Evolutionary conservation across 352 stramenopile species (phyloP).

Genomic region (Blastocystis sp.): DNA sequence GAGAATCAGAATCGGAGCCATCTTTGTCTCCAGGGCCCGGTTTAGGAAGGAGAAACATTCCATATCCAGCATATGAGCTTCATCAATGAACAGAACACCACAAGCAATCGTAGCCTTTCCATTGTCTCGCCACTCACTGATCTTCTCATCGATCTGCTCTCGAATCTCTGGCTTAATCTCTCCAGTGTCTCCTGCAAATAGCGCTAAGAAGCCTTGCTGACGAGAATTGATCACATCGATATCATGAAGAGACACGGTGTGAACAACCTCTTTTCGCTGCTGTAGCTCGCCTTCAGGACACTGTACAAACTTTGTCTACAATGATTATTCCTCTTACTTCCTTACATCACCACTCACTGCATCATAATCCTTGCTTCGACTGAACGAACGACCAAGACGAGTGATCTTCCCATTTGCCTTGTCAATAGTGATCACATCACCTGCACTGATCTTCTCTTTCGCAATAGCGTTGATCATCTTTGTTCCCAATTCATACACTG

Average conservation of each 20-base stretch:
- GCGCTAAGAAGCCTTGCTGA: constrained; percentile 92
- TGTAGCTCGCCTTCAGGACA: constrained; percentile 92
- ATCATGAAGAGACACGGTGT: constrained; percentile 76
- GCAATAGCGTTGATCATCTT: constrained; percentile 99
- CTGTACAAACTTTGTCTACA: constrained; percentile 82
- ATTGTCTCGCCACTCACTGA: constrained; percentile 81
- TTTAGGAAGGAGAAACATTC: constrained; percentile 99
- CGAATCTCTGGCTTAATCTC: constrained; percentile 97
- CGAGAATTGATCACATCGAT: constrained; percentile 99
- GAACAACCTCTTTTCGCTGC: constrained; percentile 93
- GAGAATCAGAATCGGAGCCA: constrained; percentile 95
- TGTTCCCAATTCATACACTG: constrained; percentile 93
- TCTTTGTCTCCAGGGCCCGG: constrained; percentile 87
- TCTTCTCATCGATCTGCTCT: constrained; percentile 96
- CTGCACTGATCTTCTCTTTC: constrained; percentile 94
- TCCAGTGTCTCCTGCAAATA: constrained; percentile 96
- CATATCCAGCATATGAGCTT: constrained; percentile 98
- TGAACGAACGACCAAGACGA: constrained; percentile 93
- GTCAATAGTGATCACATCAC: constrained; percentile 98
- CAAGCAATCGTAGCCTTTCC: constrained; percentile 93
- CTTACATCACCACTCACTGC: constrained; percentile 83
- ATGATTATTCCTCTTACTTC: neutral
- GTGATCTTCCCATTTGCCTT: constrained; percentile 95
- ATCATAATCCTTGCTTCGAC: constrained; percentile 91
- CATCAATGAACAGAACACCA: constrained; percentile 97